Evolutionary conservation across 306 rosid genomes (phyloP), one percentile per base, ranked within the genome.

Genomic region (Gleditsia sinensis): DNA sequence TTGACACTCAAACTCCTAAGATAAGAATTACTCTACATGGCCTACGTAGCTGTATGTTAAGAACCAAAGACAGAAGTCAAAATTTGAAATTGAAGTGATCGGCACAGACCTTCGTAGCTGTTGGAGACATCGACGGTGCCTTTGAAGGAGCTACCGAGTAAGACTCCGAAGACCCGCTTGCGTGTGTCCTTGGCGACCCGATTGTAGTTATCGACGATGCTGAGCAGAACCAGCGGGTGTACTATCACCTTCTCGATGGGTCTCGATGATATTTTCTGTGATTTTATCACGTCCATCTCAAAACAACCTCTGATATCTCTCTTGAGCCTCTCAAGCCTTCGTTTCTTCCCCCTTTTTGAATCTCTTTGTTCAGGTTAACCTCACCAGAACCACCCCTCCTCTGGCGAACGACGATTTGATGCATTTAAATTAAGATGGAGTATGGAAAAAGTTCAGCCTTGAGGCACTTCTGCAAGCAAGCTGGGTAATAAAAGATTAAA

Each of bases 131-230:
- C 93, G 28, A 88, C 90, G 63, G 81, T 81, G 78, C 93, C 93
- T 74, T 62, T 83, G 81, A 77, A 84, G 14, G 90, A 49, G 79
- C 86, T 80, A 20, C 90, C 90, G 32, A 88, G 93, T 1, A 86
- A 64, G 16, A 88, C 90, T 6, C 93, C 90, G 48, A 86, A 84
- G 46, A 88, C 93, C 17, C 93, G 85, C 42, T 83, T 84, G 63
- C 87, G 79, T 8, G 90, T 74, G 76, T 88, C 87, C 75, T 80
- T 86, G 48, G 88, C 93, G 34, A 88, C 93, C 14, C 88, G 81
- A 66, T 84, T 83, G 88, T 82, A 86, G 87, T 88, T 84, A 61
- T 88, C 93, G 59, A 88, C 93, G 82, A 88, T 84, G 85, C 90
- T 86, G 57, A 88, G 90, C 1, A 88, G 66, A 14, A 88, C 93